Evolutionary conservation across 192 early-diverging fungal genomes (phyloP), one percentile per base, ranked within the genome.

Genomic region (Coemansia sp.): DNA sequence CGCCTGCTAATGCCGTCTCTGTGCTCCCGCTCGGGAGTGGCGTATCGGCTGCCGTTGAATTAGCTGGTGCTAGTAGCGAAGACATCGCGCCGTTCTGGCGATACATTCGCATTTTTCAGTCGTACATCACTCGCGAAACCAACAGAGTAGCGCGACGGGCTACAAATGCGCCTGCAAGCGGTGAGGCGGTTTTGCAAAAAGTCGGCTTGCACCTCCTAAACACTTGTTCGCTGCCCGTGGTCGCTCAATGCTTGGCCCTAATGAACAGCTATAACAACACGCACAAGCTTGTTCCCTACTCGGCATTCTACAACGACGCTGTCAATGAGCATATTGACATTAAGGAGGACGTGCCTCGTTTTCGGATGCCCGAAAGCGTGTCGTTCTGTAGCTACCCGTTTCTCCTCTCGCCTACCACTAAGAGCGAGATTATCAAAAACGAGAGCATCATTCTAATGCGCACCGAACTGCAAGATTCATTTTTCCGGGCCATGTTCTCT

Each of bases 321-420:
- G 71, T 92, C 27, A 92, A 92, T 64, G 87, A 88, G 34, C 85
- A 88, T 27, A 80, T 91, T 19, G 90, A 92, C 42, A 90, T 90
- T 53, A 90, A 89, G 69, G 91, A 92, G 24, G 91, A 92, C 39
- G 91, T 89, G 44, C 88, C 90, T 36, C 85, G 87, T 37, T 92
- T 87, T 36, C 88, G 89, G 37, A 83, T 88, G 63, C 81, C 84
- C 21, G 87, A 89, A 48, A 81, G 84, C 17, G 87, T 93, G 72
- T 88, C 90, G 16, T 90, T 91, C 53, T 93, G 91, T 70, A 87
- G 87, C 68, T 91, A 91, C 68, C 88, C 91, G 6, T 93, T 93
- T 45, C 84, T 91, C 31, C 74, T 93, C 31, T 89, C 86, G 21
- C 88, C 89, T 9, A 84, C 86, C 6, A 90, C 88, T 17, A 93